Evolutionary conservation across 75 land plant species (phyloP), one percentile per base, ranked within the genome.

Genomic region (Pinus taeda): DNA sequence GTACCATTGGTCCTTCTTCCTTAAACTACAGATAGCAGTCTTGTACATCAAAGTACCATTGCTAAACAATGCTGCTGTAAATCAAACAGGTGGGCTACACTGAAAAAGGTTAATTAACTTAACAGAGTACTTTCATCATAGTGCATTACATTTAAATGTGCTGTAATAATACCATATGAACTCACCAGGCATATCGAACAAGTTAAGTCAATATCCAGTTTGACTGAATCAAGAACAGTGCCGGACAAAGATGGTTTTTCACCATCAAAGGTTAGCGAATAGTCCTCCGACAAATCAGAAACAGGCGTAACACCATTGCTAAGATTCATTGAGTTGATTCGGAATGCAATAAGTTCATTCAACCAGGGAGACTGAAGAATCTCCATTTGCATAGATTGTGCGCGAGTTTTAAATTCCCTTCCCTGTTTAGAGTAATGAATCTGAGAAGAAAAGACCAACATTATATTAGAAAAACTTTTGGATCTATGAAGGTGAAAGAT

Each of bases 321-420:
- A 13, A 21, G 71, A 26, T 90, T 78, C 65, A 80, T 83, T 76
- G 89, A 36, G 85, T 95, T 95, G 59, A 93, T 83, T 60, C 90
- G 84, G 53, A 93, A 92, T 30, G 98, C 98, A 77, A 87, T 85
- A 17, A 95, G 83, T 79, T 95, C 98, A 80, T 82, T 84, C 8
- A 95, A 88, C 90, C 91, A 95, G n/a, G 98, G 98, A 14, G 93
- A 91, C 56, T 91, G 91, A 76, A 95, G 86, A 57, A 95, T 84
- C 77, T 93, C 96, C 33, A 89, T 79, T 30, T 89, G 93, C 93
- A 84, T 86, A 73, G 80, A 79, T 60, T 87, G 88, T 4, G 89
- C 87, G 62, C 88, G 86, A 30, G 92, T 79, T 80, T 65, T 90
- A 67, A 93, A 95, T 4, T 86, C 84, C 59, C 80, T 88, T 2